A percentile compares a stretch with the other conserved stretches of the same genome.
Evolutionary conservation across 108 stramenopile species (phyloP).

Genomic region (Cyclostephanos tholiformis): DNA sequence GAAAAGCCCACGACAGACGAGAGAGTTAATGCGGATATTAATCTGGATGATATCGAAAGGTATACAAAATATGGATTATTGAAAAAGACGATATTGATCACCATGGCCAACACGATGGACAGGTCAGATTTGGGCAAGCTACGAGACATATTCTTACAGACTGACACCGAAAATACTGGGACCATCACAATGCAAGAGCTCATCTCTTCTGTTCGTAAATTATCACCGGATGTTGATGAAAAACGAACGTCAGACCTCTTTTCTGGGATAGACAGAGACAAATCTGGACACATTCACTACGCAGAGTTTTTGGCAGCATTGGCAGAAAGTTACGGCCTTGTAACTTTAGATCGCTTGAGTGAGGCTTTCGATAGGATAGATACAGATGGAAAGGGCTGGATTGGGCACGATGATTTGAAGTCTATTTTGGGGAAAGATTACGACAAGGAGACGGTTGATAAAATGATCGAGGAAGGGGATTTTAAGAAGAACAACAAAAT

Average conservation of each 20-base stretch:
- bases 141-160: conserved; percentile 55
- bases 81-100: conserved; percentile 63
- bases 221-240: conserved; percentile 52
- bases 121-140: conserved; percentile 53
- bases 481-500: conserved; percentile 64
- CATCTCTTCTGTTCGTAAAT: conserved; percentile 42
- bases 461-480: conserved; percentile 65
- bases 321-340: conserved; percentile 63
- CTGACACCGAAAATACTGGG: conserved; percentile 64
- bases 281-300: conserved; percentile 69
- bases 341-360: conserved; percentile 67
- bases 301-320: conserved; percentile 79
- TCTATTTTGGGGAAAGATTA: conserved; percentile 63
- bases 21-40: conserved; percentile 12
- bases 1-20: conserved; percentile 13
- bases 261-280: conserved; percentile 66
- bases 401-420: conserved; percentile 67
- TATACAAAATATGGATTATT: conserved; percentile 52
- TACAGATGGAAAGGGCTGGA: conserved; percentile 67
- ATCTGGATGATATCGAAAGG: conserved; percentile 42
- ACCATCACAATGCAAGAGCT: conserved; percentile 67
- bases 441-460: conserved; percentile 62
- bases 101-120: conserved; percentile 71
- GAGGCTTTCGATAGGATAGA: conserved; percentile 82
- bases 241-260: conserved; percentile 60